Percentiles rank a stretch among this genome's conserved stretches.
These are phyloP conservation scores for Neonectria magnoliae DNA, from an alignment of 2,329 filamentous ascomycete species.

Conservation along the genomic window DNA sequence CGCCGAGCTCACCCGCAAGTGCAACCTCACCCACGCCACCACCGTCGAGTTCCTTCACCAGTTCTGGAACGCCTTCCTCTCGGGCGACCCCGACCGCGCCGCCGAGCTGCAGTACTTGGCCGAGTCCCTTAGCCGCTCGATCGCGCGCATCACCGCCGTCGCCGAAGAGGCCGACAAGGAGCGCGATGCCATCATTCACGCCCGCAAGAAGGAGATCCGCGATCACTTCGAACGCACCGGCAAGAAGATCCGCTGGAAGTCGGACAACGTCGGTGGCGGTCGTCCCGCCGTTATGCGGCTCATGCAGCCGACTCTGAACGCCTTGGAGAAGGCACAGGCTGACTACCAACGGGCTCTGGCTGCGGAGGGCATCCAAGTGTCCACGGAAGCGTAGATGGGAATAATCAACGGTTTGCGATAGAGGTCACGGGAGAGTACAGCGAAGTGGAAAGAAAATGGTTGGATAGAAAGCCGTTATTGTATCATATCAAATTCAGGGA, in stretches of 20 bases:
- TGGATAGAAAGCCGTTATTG: neutral
- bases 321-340: slow-evolving; percentile 74
- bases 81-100: slow-evolving; percentile 83
- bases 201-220: slow-evolving; percentile 74
- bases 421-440: neutral
- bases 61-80: slow-evolving; percentile 94
- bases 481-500: slow-evolving; percentile 12
- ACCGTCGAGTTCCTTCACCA: slow-evolving; percentile 96
- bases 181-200: slow-evolving; percentile 72
- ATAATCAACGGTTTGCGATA: neutral
- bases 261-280: slow-evolving; percentile 77
- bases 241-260: slow-evolving; percentile 76
- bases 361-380: slow-evolving; percentile 65
- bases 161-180: slow-evolving; percentile 82
- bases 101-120: slow-evolving; percentile 83
- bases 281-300: slow-evolving; percentile 78
- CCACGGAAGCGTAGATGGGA: slow-evolving; percentile 51
- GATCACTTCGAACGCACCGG: slow-evolving; percentile 77
- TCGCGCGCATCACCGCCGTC: slow-evolving; percentile 82
- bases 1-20: slow-evolving; percentile 66
- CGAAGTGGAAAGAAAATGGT: neutral
- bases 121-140: slow-evolving; percentile 81
- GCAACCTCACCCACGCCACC: slow-evolving; percentile 82
- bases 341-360: slow-evolving; percentile 78
- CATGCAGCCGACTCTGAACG: slow-evolving; percentile 77